Conservation (phyloP, 805 yeast species). For the Ogataea parapolymorpha region DNA sequence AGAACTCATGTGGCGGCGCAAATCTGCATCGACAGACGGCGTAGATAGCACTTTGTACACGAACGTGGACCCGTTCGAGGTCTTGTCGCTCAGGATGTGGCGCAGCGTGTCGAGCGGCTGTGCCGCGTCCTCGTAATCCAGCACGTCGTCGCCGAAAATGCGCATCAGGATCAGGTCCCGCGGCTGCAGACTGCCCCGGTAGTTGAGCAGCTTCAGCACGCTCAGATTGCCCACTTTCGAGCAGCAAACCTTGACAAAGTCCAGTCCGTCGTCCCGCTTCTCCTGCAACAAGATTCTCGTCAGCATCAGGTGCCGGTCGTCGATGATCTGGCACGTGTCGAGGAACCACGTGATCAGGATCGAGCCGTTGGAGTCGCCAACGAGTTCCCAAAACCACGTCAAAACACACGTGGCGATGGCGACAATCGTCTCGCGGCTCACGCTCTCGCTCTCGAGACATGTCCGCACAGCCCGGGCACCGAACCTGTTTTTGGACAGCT, state of each 20-base stretch:
- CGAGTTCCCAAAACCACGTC: slow-evolving; percentile 72
- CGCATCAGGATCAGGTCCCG: slow-evolving; percentile 59
- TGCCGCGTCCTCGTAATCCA: slow-evolving; percentile 26
- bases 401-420: slow-evolving; percentile 76
- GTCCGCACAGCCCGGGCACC: slow-evolving; percentile 96
- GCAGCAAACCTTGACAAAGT: slow-evolving; percentile 27
- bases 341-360: slow-evolving; percentile 89
- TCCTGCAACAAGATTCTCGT: slow-evolving; percentile 24
- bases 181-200: slow-evolving; percentile 60
- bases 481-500: slow-evolving; percentile 81
- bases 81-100: slow-evolving; percentile 59
- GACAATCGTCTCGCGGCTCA: slow-evolving; percentile 63
- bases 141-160: slow-evolving; percentile 53
- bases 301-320: slow-evolving; percentile 62
- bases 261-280: slow-evolving; percentile 7
- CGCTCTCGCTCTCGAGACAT: slow-evolving; percentile 75
- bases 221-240: slow-evolving; percentile 78
- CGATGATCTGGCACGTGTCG: slow-evolving; percentile 67
- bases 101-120: slow-evolving; percentile 28
- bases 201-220: slow-evolving; percentile 70
- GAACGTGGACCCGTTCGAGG: slow-evolving; percentile 68
- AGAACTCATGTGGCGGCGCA: slow-evolving; percentile 53
- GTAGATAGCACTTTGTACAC: slow-evolving; percentile 75
- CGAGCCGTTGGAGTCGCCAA: slow-evolving; percentile 83
- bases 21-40: slow-evolving; percentile 57